Evolutionary conservation across 2,329 filamentous ascomycete genomes (phyloP).

Genomic region (Waltergamsia citrina): DNA sequence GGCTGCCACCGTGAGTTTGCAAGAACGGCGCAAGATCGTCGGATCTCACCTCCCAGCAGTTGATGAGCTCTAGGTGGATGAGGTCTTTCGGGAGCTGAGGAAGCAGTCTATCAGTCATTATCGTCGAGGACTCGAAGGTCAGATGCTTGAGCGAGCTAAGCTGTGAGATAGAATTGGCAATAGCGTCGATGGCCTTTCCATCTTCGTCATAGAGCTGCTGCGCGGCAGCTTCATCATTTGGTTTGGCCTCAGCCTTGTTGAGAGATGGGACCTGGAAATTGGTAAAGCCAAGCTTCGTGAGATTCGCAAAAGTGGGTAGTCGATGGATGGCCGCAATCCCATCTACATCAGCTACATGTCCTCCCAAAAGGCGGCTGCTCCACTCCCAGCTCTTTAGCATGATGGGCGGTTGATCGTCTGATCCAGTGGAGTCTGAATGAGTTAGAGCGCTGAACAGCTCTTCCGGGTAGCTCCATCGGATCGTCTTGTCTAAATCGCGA

Average conservation of each 20-base stretch:
- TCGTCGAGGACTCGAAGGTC: slow-evolving; percentile 64
- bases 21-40: slow-evolving; percentile 58
- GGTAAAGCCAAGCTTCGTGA: slow-evolving; percentile 50
- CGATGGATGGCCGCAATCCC: slow-evolving; percentile 43
- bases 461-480: slow-evolving; percentile 62
- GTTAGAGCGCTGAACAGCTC: slow-evolving; percentile 55
- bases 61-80: slow-evolving; percentile 60
- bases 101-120: slow-evolving; percentile 61
- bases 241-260: slow-evolving; percentile 23
- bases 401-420: slow-evolving; percentile 10
- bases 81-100: slow-evolving; percentile 57
- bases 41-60: slow-evolving; percentile 68
- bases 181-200: slow-evolving; percentile 27
- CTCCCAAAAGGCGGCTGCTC: slow-evolving; percentile 45
- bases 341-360: slow-evolving; percentile 33
- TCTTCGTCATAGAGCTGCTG: slow-evolving; percentile 25
- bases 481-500: slow-evolving; percentile 40
- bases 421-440: slow-evolving; percentile 29
- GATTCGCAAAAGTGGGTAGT: slow-evolving; percentile 42
- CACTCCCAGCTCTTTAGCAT: slow-evolving; percentile 49
- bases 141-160: slow-evolving; percentile 59
- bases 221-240: slow-evolving; percentile 18
- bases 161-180: slow-evolving; percentile 21
- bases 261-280: slow-evolving; percentile 51
- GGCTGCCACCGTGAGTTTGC: slow-evolving; percentile 51